phyloP scores from a whole-genome alignment of 495 filamentous ascomycete species.

The Neurospora sp. region DNA sequence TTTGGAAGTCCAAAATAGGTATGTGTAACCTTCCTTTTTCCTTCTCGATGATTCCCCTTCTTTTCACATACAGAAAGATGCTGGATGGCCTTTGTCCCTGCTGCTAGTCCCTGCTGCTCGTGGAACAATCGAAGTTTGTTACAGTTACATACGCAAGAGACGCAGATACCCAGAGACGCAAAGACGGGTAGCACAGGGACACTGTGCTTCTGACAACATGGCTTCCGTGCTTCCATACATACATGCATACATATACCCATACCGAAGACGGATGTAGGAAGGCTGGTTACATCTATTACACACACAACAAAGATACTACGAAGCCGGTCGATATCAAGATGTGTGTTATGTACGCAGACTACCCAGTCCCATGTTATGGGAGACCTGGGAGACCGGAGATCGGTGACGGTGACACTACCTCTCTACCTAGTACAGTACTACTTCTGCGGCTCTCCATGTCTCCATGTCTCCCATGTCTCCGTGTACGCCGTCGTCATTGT shows the following conservation, averaged over 20 bases:
- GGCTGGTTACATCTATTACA: neutral
- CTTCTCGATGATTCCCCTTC: neutral
- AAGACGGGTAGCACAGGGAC: neutral
- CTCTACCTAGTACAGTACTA: too few species aligned
- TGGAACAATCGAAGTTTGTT: neutral
- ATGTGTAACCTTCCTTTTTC: neutral
- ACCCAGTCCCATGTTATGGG: neutral
- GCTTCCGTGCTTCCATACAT: neutral
- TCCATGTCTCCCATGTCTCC: neutral
- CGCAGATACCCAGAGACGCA: neutral
- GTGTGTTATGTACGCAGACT: neutral
- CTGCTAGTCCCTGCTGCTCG: neutral
- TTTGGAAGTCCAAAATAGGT: neutral
- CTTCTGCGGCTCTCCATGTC: neutral
- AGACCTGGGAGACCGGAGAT: too few species aligned
- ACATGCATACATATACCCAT: neutral
- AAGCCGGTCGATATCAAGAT: neutral
- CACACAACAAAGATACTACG: too few species aligned
- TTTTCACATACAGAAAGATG: neutral
- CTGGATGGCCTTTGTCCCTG: neutral
- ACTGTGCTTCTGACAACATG: neutral
- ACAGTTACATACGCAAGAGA: neutral
- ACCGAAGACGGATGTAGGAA: neutral
- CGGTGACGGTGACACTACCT: too few species aligned
- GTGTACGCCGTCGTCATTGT: neutral